Conservation (phyloP, 2,329 filamentous ascomycete species). For the Fusarium circinatum region DNA sequence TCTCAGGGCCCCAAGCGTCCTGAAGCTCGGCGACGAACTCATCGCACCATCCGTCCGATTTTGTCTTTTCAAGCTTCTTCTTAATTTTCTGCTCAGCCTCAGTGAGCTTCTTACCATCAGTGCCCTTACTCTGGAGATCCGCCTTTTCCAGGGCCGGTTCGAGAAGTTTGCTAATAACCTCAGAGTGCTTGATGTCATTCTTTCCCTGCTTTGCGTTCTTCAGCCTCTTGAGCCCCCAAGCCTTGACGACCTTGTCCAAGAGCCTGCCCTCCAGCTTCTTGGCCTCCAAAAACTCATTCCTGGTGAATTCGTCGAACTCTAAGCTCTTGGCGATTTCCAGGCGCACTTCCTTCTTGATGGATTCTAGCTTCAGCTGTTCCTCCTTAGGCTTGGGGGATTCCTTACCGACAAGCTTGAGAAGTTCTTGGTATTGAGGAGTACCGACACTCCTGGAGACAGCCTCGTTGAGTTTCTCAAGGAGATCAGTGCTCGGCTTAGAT, state of each 20-base stretch:
- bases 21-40: slow-evolving; percentile 3
- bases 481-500: not conserved
- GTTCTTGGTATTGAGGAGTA: not conserved
- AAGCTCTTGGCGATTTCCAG: not conserved
- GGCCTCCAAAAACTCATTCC: not conserved
- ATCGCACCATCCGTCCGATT: slow-evolving; percentile 22
- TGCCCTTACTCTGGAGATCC: not conserved
- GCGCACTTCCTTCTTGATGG: not conserved
- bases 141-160: not conserved
- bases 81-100: not conserved
- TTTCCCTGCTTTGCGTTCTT: not conserved
- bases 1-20: not conserved
- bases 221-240: not conserved
- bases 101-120: not conserved
- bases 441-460: not conserved
- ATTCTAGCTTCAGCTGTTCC: not conserved
- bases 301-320: not conserved
- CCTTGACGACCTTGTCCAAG: not conserved
- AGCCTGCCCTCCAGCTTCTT: not conserved
- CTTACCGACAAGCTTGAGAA: not conserved
- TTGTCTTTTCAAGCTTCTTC: slow-evolving; percentile 3
- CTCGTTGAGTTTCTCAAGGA: slow-evolving; percentile 11
- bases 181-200: not conserved
- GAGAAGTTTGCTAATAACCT: not conserved
- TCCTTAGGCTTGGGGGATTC: not conserved